phyloP scores from a whole-genome alignment of 1,284 basidiomycete species.

The Ustilago shanxiensis region DNA sequence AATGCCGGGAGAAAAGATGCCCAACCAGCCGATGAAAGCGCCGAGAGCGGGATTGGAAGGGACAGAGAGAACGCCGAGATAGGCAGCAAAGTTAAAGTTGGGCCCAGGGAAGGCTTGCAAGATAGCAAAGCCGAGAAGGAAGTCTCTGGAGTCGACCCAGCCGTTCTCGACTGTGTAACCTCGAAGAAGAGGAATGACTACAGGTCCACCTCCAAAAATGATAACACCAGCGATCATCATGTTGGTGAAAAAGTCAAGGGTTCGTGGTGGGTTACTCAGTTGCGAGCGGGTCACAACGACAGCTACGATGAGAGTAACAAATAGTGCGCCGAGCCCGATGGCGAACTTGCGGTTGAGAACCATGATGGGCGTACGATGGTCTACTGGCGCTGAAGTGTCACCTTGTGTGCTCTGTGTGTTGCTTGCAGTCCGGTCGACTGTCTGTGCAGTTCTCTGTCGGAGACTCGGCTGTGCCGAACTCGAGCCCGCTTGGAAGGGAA shows the following conservation, averaged over 20 bases:
- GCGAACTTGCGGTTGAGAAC: constrained; percentile 43
- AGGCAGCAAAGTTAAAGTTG: constrained; percentile 76
- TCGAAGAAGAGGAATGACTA: constrained; percentile 75
- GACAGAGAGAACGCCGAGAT: constrained; percentile 74
- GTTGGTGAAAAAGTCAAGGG: constrained; percentile 72
- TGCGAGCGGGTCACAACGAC: constrained; percentile 70
- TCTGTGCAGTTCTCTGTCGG: constrained; percentile 21
- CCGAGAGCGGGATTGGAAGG: constrained; percentile 71
- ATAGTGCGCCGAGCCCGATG: constrained; percentile 61
- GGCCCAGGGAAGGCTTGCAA: constrained; percentile 73
- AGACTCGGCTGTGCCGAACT: constrained; percentile 7
- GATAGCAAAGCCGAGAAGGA: constrained; percentile 76
- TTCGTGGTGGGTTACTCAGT: constrained; percentile 61
- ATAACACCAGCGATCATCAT: constrained; percentile 74
- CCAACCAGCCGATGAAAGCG: constrained; percentile 72
- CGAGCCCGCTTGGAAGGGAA: constrained; percentile 18
- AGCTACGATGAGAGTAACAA: constrained; percentile 64
- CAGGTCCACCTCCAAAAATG: constrained; percentile 77
- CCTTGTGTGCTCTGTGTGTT: background rate
- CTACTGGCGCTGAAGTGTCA: background rate
- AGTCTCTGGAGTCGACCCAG: constrained; percentile 74
- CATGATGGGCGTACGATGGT: constrained; percentile 47
- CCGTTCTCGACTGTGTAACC: constrained; percentile 75
- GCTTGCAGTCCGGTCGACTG: constrained; percentile 4
- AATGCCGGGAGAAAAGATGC: constrained; percentile 71